Evolutionary conservation across 2,329 filamentous ascomycete genomes (phyloP).

Genomic region (Trichocomaceae sp.): DNA sequence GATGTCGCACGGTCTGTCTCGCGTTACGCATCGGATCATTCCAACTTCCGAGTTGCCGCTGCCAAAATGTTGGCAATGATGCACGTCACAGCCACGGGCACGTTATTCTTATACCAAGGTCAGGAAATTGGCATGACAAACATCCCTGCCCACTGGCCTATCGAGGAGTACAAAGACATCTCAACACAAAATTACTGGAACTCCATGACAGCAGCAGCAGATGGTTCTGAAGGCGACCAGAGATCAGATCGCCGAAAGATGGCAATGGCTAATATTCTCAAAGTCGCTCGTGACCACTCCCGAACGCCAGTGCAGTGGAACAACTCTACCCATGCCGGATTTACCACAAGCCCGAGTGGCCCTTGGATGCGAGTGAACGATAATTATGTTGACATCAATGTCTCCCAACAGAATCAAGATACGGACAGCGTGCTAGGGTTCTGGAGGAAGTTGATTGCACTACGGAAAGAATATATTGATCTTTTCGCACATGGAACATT

Average conservation of each 20-base stretch:
- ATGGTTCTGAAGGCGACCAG: conserved; percentile 21
- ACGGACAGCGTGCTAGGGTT: conserved; percentile 52
- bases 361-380: conserved; percentile 69
- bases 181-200: conserved; percentile 54
- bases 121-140: conserved; percentile 65
- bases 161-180: conserved; percentile 61
- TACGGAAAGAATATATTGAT: conserved; percentile 55
- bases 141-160: conserved; percentile 53
- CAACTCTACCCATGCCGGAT: conserved; percentile 54
- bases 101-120: conserved; percentile 61
- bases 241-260: conserved; percentile 6
- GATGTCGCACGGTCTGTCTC: conserved; percentile 56
- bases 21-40: conserved; percentile 47
- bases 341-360: conserved; percentile 47
- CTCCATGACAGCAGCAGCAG: conserved; percentile 13
- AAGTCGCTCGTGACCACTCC: conserved; percentile 56
- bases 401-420: conserved; percentile 17
- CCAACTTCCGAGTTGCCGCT: conserved; percentile 43
- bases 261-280: conserved; percentile 29
- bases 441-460: conserved; percentile 53
- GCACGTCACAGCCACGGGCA: conserved; percentile 52
- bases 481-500: conserved; percentile 64
- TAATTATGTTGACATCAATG: conserved; percentile 51
- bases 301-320: conserved; percentile 68
- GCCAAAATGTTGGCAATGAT: conserved; percentile 56